Base-by-base conservation (phyloP, 2,329 filamentous ascomycete species). In the Phoma sp. region DNA sequence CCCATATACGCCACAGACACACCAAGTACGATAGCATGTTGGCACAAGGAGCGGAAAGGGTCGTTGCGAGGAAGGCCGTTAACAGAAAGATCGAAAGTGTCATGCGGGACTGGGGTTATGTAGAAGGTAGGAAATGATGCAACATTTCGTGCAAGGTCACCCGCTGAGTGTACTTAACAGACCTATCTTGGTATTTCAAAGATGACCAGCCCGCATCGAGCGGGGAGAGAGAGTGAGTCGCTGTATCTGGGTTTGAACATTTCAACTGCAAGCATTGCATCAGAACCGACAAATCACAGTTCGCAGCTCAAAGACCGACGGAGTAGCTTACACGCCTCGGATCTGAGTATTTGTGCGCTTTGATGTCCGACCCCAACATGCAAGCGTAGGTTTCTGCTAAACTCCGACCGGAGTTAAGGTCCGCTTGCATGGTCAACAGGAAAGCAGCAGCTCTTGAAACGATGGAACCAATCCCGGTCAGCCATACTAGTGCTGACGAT, bases 1-100 rank as follows among this genome's bases (percentile, higher is more conserved):
- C 82, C 3, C 78, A 83, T 56, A 74, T 81, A 4, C 73, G 82
- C 6, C 82, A 84, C 59, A 57, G 50, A 3, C 75, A 81, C 37
- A 84, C 81, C 0, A 59, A 71, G 1, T 84, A 84, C 51, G 80
- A 84, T 12, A 36, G 45, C 29, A 56, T 80, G 34, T 54, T 81
- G 48, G 43, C 47, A 39, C 12, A 36, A 21, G 61, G 59, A 5
- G 17, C 51, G 42, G 54, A 47, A 21, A 64, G 52, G 39, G 26
- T 2, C 64, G 57, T 56, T 14, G 72, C 70, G 12, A 64, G 72
- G 30, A 65, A 59, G 26, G 46, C 33, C 5, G 63, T 70, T 1
- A 53, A 53, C 30, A 62, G 59, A 33, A 51, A 50, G 37, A 57
- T 74, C 20, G 61, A 69, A 42, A 49, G 32, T 1, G 53, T 64